Base-by-base conservation (phyloP, 306 rosid species). In the Vicia villosa region DNA sequence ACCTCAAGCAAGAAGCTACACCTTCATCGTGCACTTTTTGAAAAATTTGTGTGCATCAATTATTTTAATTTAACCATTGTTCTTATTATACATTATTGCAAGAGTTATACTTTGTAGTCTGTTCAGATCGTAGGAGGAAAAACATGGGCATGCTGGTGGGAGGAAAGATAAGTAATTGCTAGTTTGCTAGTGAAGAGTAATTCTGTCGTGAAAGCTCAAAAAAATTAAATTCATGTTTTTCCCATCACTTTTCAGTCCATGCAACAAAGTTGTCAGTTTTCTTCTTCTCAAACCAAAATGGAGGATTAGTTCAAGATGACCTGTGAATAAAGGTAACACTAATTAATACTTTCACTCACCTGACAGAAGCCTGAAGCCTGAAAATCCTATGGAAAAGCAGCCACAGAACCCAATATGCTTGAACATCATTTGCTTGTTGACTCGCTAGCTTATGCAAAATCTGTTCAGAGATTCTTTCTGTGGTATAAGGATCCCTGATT, bases 381-480 rank as follows among this genome's bases (percentile, higher is more conserved):
- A 79, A 65, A 65, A 6, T 73, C 54, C 75, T 86, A 80, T 84
- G 79, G 77, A 90, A 94, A 66, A 88, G 77, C 61, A 90, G 70
- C 98, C 98, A 94, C 43, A 94, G 79, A 74, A 85, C 81, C 98
- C 98, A 90, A 74, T 88, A 90, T 21, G 91, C 96, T 80, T 88
- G 86, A 68, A 88, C 74, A 83, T 90, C 97, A 86, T 79, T 81
- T 55, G 74, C 87, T 50, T 74, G 72, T 69, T 70, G 77, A 62
- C 80, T 76, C 57, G 85, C 91, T 81, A 94, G 86, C 70, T 80
- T 80, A 72, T 73, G 91, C 71, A 94, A 83, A 78, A 94, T 86
- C 76, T 83, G 89, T 90, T 90, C 98, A 52, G 91, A 80, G 71
- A 94, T 79, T 84, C 88, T 87, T 86, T 94, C 98, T 24, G 71